Evolutionary conservation across 345 rosid genomes (phyloP).

Genomic region (thale cress (Arabidopsis thaliana)): TAIR10.1 NC_003070.9:20229501-20230000

Average conservation of each 20-base stretch:
- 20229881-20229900: slow-evolving; percentile 21
- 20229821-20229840: background rate
- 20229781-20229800: slow-evolving; percentile 13
- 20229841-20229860: slow-evolving; percentile 21
- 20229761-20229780: slow-evolving; percentile 15
- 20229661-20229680: slow-evolving; percentile 85
- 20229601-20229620: background rate
- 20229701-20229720: slow-evolving; percentile 84
- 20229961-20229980: slow-evolving; percentile 63
- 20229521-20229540: slow-evolving; percentile 77
- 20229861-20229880: background rate
- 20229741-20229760: slow-evolving; percentile 28
- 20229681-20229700: slow-evolving; percentile 97
- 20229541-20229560: slow-evolving; percentile 83
- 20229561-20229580: slow-evolving; percentile 85
- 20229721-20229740: slow-evolving; percentile 55
- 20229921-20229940: background rate
- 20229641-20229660: slow-evolving; percentile 75
- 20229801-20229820: background rate
- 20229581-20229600: background rate
- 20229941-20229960: background rate
- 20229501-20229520: slow-evolving; percentile 89
- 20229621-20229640: background rate
- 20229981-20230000: slow-evolving; percentile 72
- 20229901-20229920: slow-evolving; percentile 2